These are phyloP conservation scores for Solanum lycopersicoides DNA, from an alignment of 257 asterid species.

Conservation along the genomic window DNA sequence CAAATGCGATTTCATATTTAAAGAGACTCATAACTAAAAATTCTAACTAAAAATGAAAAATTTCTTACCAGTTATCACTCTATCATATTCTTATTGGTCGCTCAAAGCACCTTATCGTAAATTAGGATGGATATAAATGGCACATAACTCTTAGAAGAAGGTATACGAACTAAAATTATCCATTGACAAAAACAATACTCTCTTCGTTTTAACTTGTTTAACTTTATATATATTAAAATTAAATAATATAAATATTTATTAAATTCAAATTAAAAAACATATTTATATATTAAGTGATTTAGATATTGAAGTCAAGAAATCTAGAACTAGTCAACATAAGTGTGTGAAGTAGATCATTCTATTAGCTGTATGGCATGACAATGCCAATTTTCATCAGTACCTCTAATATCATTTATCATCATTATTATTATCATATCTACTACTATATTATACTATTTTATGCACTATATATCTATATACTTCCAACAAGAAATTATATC, in stretches of 20 bases:
- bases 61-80: rapidly evolving
- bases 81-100: no score
- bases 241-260: no score
- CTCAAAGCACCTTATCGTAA: neutral
- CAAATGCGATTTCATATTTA: rapidly evolving
- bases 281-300: no score
- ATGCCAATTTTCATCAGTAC: neutral
- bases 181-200: no score
- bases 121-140: neutral
- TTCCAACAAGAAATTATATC: neutral
- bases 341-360: neutral
- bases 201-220: no score
- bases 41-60: no score
- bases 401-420: neutral
- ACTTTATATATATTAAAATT: no score
- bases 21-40: no score
- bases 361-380: neutral
- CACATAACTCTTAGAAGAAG: neutral
- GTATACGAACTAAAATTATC: neutral
- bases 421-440: neutral
- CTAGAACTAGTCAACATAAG: neutral
- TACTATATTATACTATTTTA: neutral
- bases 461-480: neutral
- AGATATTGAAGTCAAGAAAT: neutral
- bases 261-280: rapidly evolving